Conservation (phyloP, 768 basidiomycete species). For the Stropharia rugosoannulata region DNA sequence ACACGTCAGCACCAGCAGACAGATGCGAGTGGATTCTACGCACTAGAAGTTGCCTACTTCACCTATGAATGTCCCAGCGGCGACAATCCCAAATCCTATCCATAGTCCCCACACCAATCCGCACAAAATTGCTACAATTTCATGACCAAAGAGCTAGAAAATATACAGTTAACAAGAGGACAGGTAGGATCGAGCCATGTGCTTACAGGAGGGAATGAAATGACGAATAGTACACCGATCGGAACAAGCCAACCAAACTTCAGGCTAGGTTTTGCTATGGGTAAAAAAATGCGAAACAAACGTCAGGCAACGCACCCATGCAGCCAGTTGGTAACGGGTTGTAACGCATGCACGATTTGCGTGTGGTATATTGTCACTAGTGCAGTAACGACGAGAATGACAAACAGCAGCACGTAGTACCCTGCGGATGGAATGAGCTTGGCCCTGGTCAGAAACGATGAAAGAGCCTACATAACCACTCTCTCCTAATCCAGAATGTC, state of each 20-base stretch:
- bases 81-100: constrained; percentile 83
- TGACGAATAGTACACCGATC: constrained; percentile 76
- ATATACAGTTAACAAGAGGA: background rate
- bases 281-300: background rate
- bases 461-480: constrained; percentile 52
- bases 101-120: constrained; percentile 91
- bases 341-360: constrained; percentile 71
- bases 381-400: constrained; percentile 47
- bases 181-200: background rate
- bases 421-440: constrained; percentile 25
- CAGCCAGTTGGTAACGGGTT: constrained; percentile 64
- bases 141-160: constrained; percentile 81
- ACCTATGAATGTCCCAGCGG: constrained; percentile 79
- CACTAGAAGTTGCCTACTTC: constrained; percentile 89
- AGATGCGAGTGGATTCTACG: constrained; percentile 24
- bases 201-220: constrained; percentile 82
- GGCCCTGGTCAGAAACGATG: background rate
- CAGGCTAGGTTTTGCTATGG: constrained; percentile 32
- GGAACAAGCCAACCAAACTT: constrained; percentile 73
- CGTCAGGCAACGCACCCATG: constrained; percentile 50
- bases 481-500: constrained; percentile 54
- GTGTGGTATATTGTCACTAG: constrained; percentile 64
- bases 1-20: constrained; percentile 1
- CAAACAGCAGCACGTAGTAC: constrained; percentile 48
- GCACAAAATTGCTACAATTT: constrained; percentile 85